These are phyloP conservation scores for Dipteronia sinensis DNA, from an alignment of 345 rosid species.

Conservation along the genomic window DNA sequence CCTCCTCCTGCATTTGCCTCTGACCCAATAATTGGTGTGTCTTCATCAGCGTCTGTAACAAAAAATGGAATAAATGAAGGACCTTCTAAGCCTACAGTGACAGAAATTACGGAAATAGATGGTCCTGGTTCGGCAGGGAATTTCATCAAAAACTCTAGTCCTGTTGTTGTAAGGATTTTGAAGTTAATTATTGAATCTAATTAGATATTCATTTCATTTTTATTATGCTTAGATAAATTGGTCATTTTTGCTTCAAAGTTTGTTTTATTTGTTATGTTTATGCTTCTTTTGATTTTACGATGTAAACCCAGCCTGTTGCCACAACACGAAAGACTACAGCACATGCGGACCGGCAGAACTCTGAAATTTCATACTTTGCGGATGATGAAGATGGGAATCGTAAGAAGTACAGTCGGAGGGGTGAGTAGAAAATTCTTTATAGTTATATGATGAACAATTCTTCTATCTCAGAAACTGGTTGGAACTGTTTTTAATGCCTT, in stretches of 20 bases:
- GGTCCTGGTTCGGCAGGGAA: constrained; percentile 70
- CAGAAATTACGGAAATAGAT: constrained; percentile 92
- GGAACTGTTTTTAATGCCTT: not conserved
- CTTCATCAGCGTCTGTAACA: constrained; percentile 35
- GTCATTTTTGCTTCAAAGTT: constrained; percentile 7
- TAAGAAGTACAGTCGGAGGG: constrained; percentile 88
- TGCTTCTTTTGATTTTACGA: constrained; percentile 22
- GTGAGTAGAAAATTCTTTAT: constrained; percentile 39
- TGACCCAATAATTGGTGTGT: constrained; percentile 56
- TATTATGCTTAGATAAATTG: constrained; percentile 4
- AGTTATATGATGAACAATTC: not conserved
- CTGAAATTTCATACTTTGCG: constrained; percentile 76
- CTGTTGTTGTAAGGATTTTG: constrained; percentile 67
- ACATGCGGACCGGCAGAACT: constrained; percentile 74
- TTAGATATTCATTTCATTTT: constrained; percentile 1
- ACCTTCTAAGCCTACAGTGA: constrained; percentile 49
- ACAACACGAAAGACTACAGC: constrained; percentile 81
- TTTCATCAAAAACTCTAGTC: constrained; percentile 70
- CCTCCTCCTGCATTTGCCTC: constrained; percentile 85
- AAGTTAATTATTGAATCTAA: constrained; percentile 12
- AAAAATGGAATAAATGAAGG: constrained; percentile 53
- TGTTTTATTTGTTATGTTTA: constrained; percentile 10
- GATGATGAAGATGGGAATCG: constrained; percentile 93
- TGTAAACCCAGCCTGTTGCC: constrained; percentile 64
- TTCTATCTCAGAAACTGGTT: not conserved